These are phyloP conservation scores for Euphorbia pulcherrima DNA, from an alignment of 345 rosid genomes.

Conservation along the genomic window DNA sequence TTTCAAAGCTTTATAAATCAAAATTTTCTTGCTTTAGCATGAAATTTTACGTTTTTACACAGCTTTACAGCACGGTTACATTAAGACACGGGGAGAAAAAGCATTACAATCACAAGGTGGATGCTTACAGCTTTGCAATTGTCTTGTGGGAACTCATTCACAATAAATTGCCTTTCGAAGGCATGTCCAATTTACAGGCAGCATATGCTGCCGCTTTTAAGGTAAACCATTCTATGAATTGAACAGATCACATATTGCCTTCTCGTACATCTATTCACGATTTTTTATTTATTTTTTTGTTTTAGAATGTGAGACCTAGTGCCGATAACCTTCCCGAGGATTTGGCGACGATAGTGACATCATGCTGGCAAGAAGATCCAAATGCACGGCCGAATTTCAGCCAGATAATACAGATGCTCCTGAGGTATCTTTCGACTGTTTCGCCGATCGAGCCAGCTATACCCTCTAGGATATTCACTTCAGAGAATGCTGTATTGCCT, in stretches of 20 bases:
- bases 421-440: constrained; percentile 54
- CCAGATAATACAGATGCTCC: constrained; percentile 80
- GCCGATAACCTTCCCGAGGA: constrained; percentile 77
- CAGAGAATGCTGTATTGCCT: constrained; percentile 58
- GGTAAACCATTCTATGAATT: constrained; percentile 36
- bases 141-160: constrained; percentile 96
- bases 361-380: constrained; percentile 99
- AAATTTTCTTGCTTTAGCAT: not conserved
- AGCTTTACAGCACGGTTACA: constrained; percentile 97
- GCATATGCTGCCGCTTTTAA: constrained; percentile 99
- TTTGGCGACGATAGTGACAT: constrained; percentile 65
- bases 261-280: constrained; percentile 4
- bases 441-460: constrained; percentile 52
- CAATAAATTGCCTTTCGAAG: constrained; percentile 95
- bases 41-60: constrained; percentile 15
- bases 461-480: constrained; percentile 45
- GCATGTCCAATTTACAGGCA: constrained; percentile 99
- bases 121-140: constrained; percentile 93
- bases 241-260: not conserved
- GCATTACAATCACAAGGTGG: constrained; percentile 94
- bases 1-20: not conserved
- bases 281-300: constrained; percentile 4
- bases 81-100: constrained; percentile 96
- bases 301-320: constrained; percentile 83
- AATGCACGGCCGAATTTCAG: constrained; percentile 77